Conservation (phyloP, 2,329 filamentous ascomycete genomes). For the Xylariaceae sp. region DNA sequence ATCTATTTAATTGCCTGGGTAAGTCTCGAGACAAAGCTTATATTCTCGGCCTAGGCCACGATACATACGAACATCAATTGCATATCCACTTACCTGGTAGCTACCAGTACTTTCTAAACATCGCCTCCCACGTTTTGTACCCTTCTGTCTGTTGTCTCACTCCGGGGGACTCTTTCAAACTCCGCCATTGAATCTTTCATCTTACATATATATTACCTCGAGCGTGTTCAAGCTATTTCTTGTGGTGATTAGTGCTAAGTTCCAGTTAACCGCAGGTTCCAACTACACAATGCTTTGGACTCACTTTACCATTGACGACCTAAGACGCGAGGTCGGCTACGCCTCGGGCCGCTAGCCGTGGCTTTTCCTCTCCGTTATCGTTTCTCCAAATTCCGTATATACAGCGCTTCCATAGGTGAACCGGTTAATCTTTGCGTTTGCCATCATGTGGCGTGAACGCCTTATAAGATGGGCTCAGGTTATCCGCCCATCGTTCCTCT, state of each 20-base stretch:
- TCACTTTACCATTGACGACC: constrained; percentile 23
- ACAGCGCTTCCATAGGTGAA: background rate
- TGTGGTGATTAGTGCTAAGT: constrained; percentile 5
- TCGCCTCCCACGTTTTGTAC: background rate
- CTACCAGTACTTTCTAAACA: background rate
- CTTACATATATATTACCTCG: background rate
- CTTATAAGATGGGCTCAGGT: constrained; percentile 44
- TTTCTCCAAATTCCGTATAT: background rate
- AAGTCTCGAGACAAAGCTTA: constrained; percentile 2
- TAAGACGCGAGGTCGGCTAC: constrained; percentile 25
- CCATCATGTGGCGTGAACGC: constrained; percentile 35
- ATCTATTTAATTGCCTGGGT: constrained; percentile 7
- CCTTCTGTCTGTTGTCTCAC: background rate
- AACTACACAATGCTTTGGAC: constrained; percentile 24
- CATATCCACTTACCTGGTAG: background rate
- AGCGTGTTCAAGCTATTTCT: background rate
- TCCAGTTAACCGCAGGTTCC: constrained; percentile 3
- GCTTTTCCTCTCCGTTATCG: constrained; percentile 8
- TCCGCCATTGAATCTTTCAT: background rate
- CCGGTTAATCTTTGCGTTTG: background rate
- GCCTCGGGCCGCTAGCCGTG: constrained; percentile 24
- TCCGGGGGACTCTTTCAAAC: background rate
- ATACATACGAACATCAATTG: background rate
- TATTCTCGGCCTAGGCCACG: constrained; percentile 5
- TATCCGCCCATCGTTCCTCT: constrained; percentile 54